Percentiles rank a stretch among this genome's conserved stretches.
These are phyloP conservation scores for Candida pini DNA, from an alignment of 805 yeast species.

Conservation along the genomic window DNA sequence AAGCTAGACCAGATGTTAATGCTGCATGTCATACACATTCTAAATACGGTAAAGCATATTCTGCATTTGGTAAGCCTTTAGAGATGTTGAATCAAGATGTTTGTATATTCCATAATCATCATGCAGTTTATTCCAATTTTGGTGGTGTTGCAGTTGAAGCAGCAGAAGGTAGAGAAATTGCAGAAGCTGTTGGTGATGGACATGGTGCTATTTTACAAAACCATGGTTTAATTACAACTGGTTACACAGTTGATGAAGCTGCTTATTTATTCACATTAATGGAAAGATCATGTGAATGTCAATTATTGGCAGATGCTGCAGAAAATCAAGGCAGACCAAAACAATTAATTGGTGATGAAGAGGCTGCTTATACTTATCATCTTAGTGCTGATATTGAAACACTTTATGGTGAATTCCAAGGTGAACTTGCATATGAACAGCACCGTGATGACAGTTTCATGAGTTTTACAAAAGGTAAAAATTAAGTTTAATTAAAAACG, in stretches of 20 bases:
- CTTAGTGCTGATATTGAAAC: conserved; percentile 61
- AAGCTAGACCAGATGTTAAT: conserved; percentile 62
- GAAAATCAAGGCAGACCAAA: conserved; percentile 35
- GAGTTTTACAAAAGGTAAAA: conserved; percentile 18
- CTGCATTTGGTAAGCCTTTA: conserved; percentile 57
- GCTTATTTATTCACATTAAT: conserved; percentile 57
- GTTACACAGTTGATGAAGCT: conserved; percentile 68
- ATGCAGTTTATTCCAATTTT: conserved; percentile 59
- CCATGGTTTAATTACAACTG: conserved; percentile 71
- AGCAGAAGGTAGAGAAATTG: conserved; percentile 58
- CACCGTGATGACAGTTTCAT: conserved; percentile 24
- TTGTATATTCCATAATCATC: conserved; percentile 60
- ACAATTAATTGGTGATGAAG: conserved; percentile 48
- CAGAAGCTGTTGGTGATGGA: conserved; percentile 54
- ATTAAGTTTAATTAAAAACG: conserved; percentile 2
- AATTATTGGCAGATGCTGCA: conserved; percentile 54
- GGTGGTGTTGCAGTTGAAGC: conserved; percentile 75
- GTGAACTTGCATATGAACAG: conserved; percentile 52
- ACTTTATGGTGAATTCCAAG: conserved; percentile 67
- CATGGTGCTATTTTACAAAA: conserved; percentile 59
- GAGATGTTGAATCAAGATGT: conserved; percentile 81
- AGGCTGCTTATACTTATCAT: conserved; percentile 60
- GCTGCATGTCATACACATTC: conserved; percentile 75
- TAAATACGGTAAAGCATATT: conserved; percentile 57
- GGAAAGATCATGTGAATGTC: conserved; percentile 64